These are phyloP conservation scores for Didymella lethalis DNA, from an alignment of 2,329 filamentous ascomycete genomes.

Conservation along the genomic window DNA sequence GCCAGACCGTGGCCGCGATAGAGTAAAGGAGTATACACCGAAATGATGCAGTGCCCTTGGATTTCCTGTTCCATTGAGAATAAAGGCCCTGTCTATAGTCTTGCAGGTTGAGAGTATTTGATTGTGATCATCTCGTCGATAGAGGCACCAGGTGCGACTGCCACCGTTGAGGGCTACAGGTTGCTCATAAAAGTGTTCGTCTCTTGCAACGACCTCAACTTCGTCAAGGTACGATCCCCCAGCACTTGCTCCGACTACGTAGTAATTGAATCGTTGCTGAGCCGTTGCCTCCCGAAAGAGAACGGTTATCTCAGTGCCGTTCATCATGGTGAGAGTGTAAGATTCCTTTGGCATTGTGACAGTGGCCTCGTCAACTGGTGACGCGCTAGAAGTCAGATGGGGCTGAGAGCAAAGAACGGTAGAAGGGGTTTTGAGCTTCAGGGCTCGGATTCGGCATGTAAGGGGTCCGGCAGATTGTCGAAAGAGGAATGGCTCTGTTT, in stretches of 20 bases:
- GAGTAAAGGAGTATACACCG: slow-evolving; percentile 5
- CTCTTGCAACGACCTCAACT: slow-evolving; percentile 8
- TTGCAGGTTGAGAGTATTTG: slow-evolving; percentile 12
- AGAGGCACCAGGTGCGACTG: slow-evolving; percentile 15
- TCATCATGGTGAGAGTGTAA: not conserved
- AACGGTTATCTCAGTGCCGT: not conserved
- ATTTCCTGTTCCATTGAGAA: not conserved
- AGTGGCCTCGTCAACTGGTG: not conserved
- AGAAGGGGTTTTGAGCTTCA: not conserved
- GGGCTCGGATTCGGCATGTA: not conserved
- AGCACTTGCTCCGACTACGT: slow-evolving; percentile 8
- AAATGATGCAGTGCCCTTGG: slow-evolving; percentile 5
- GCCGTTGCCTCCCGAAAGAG: slow-evolving; percentile 13
- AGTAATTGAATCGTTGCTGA: slow-evolving; percentile 6
- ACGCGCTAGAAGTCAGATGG: not conserved
- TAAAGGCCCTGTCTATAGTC: slow-evolving; percentile 5
- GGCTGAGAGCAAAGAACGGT: not conserved
- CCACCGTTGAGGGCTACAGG: slow-evolving; percentile 4
- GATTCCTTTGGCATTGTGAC: not conserved
- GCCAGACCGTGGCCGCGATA: slow-evolving; percentile 17
- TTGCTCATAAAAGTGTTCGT: slow-evolving; percentile 1
- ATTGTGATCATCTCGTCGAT: slow-evolving; percentile 1
- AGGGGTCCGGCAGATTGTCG: slow-evolving; percentile 1
- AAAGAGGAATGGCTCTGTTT: not conserved
- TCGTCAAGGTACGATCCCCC: slow-evolving; percentile 10